Evolutionary conservation across 108 stramenopile species (phyloP).

Genomic region (Cylindrotheca fusiformis): DNA sequence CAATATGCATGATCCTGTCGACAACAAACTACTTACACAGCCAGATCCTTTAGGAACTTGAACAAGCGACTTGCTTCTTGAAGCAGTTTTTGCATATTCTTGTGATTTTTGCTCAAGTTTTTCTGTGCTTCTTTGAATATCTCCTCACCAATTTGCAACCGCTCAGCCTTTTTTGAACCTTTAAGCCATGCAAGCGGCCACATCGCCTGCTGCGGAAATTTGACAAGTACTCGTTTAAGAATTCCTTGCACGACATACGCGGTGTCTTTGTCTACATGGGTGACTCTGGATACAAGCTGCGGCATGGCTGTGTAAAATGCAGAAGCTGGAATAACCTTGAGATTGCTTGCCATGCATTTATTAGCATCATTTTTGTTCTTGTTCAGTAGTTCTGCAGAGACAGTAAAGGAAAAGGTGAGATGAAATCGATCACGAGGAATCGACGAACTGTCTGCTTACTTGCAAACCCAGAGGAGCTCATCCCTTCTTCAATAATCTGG

Average conservation of each 20-base stretch:
- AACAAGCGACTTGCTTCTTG: slow-evolving; percentile 54
- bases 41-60: slow-evolving; percentile 56
- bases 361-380: slow-evolving; percentile 60
- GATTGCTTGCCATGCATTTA: slow-evolving; percentile 44
- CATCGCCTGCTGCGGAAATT: slow-evolving; percentile 82
- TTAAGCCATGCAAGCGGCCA: slow-evolving; percentile 88
- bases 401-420: background rate
- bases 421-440: background rate
- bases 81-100: slow-evolving; percentile 41
- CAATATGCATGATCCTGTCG: background rate
- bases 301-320: slow-evolving; percentile 85
- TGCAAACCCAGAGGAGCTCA: background rate
- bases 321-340: slow-evolving; percentile 52
- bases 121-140: slow-evolving; percentile 73
- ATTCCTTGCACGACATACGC: slow-evolving; percentile 55
- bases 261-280: slow-evolving; percentile 60
- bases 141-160: slow-evolving; percentile 59
- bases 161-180: slow-evolving; percentile 48
- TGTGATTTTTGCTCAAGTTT: slow-evolving; percentile 42
- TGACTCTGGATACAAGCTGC: slow-evolving; percentile 76
- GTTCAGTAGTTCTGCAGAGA: slow-evolving; percentile 9
- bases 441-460: no score
- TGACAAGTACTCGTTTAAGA: slow-evolving; percentile 59
- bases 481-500: background rate
- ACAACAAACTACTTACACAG: slow-evolving; percentile 41